These are phyloP conservation scores for Camellia granthamiana DNA, from an alignment of 148 eudicot species.

Conservation along the genomic window DNA sequence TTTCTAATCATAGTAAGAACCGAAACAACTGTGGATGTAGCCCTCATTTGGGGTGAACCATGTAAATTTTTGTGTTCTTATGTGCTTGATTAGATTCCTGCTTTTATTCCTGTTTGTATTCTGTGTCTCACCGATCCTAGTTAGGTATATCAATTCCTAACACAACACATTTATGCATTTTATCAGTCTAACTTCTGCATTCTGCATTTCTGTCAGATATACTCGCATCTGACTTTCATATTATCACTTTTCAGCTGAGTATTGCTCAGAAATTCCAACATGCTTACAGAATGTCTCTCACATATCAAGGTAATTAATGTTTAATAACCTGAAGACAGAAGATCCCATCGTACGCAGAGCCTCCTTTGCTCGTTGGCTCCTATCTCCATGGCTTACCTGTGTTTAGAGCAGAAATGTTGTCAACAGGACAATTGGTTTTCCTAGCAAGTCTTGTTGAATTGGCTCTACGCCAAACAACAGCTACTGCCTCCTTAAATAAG, in stretches of 20 bases:
- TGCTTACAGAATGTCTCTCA: background rate
- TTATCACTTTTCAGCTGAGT: background rate
- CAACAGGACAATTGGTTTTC: slow-evolving; percentile 1
- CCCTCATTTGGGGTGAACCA: too few species aligned
- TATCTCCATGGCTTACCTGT: slow-evolving; percentile 54
- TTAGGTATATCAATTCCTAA: too few species aligned
- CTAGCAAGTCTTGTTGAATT: background rate
- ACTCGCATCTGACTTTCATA: slow-evolving; percentile 8
- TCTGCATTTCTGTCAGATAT: background rate
- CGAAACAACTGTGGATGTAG: too few species aligned
- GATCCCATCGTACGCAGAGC: slow-evolving; percentile 73
- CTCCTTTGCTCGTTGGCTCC: slow-evolving; percentile 41
- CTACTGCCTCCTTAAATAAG: background rate
- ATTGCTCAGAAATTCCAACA: background rate
- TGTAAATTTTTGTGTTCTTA: too few species aligned
- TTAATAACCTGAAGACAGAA: slow-evolving; percentile 64
- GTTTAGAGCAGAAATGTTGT: slow-evolving; percentile 3
- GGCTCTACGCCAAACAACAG: background rate
- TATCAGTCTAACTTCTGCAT: background rate
- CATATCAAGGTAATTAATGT: background rate
- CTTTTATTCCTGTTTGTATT: too few species aligned
- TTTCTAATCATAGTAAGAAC: too few species aligned
- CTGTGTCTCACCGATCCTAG: too few species aligned
- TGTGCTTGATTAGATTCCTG: too few species aligned
- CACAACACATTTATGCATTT: too few species aligned